Base-by-base conservation (phyloP, 768 basidiomycete species). In the Mycena epipterygia region DNA sequence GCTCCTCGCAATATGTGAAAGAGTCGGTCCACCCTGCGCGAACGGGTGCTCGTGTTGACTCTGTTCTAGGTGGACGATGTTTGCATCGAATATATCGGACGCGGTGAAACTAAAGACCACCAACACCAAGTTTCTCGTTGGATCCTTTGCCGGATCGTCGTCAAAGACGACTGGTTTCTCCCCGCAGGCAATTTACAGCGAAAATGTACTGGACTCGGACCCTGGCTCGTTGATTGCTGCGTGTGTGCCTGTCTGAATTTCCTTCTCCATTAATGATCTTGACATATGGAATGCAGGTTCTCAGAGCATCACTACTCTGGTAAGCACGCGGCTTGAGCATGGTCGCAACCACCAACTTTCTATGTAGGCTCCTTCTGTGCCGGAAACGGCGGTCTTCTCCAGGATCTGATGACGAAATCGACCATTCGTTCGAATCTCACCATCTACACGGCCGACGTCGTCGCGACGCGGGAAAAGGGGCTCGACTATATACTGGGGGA, bases 341-440 rank as follows among this genome's bases (percentile, higher is more conserved):
- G 25, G 23, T 39, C 41, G 29, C n/a, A 2, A n/a, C 29, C 46
- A 60, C 46, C 23, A 12, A 53, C 21, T 29, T 19, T 57, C 25
- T 19, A 17, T 19, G 17, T 88, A 39, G 90, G 90, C 21, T 86
- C 88, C 3, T 92, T 91, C 76, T 91, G 91, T 70, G 71, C 81
- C 4, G 91, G 91, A 25, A 85, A 78, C 35, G 83, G 82, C 41
- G 87, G 85, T 42, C 74, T 89, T 30, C 78, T 93, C 19, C 84
- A 88, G 72, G 88, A 90, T 68, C 80, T 93, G 67, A 92, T 93
- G 91, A 87, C 85, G 32, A 92, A 93, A 74, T 75, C 82, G 5
- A 84, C 84, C 56, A 83, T 88, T 39, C 82, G 90, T 71, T 79
- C 87, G 52, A 93, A 93, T 74, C 77, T 93, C 32, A 82, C 87